Conservation (phyloP, 257 asterid genomes). For the Oldenlandia corymbosa region DNA sequence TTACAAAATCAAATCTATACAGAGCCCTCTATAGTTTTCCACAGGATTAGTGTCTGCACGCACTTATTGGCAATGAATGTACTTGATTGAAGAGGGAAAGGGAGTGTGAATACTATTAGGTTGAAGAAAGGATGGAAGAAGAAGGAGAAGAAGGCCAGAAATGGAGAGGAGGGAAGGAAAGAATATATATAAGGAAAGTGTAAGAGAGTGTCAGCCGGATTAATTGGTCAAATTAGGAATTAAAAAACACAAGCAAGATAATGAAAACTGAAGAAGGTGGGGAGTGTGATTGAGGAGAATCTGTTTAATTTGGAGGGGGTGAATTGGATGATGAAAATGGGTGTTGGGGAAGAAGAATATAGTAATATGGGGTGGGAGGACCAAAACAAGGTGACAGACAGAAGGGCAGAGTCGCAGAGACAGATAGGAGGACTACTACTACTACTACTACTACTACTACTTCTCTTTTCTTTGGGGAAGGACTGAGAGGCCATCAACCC, state of each 20-base stretch:
- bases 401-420: slow-evolving; percentile 64
- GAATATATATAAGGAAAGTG: slow-evolving; percentile 17
- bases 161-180: slow-evolving; percentile 14
- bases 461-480: too few species aligned
- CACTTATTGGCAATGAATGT: too few species aligned
- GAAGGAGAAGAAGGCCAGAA: slow-evolving; percentile 11
- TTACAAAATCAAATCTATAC: neutral
- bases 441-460: too few species aligned
- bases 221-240: neutral
- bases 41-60: too few species aligned
- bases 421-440: too few species aligned
- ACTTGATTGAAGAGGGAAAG: neutral
- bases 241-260: neutral
- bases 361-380: too few species aligned
- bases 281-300: slow-evolving; percentile 13
- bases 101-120: too few species aligned
- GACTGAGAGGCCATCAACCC: slow-evolving; percentile 41
- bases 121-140: slow-evolving; percentile 5
- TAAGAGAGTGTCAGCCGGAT: too few species aligned
- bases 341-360: slow-evolving; percentile 21
- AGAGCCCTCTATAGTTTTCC: too few species aligned
- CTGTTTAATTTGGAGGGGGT: slow-evolving; percentile 14
- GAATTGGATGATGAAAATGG: neutral
- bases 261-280: too few species aligned
- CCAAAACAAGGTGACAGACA: slow-evolving; percentile 44